These are phyloP conservation scores for Magnaporthiopsis incrustans DNA, from an alignment of 2,329 filamentous ascomycete species.

Conservation along the genomic window DNA sequence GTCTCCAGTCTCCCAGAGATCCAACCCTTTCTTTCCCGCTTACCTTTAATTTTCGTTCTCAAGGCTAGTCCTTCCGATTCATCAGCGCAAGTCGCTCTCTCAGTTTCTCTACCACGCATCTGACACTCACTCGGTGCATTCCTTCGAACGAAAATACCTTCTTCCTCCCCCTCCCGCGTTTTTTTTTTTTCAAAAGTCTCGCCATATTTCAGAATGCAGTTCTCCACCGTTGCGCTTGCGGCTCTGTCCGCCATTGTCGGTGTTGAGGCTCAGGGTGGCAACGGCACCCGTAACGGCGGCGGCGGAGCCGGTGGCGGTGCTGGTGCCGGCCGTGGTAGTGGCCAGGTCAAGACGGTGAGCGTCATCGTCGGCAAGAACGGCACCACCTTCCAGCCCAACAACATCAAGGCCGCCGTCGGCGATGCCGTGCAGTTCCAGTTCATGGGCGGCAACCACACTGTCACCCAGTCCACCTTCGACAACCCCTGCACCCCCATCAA, in stretches of 20 bases:
- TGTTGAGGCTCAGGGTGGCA: conserved; percentile 5
- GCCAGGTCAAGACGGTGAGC: conserved; percentile 46
- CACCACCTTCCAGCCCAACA: conserved; percentile 58
- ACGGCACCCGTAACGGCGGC: not conserved
- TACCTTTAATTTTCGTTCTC: conserved; percentile 14
- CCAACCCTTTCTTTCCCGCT: conserved; percentile 19
- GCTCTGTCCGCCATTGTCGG: conserved; percentile 25
- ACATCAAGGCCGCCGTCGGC: conserved; percentile 54
- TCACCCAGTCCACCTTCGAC: conserved; percentile 65
- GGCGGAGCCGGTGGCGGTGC: too few relatives aligned
- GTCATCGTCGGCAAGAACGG: conserved; percentile 38
- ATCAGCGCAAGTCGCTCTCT: conserved; percentile 38
- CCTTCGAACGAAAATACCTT: conserved; percentile 19
- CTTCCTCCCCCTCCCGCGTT: conserved; percentile 2
- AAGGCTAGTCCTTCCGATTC: conserved; percentile 40
- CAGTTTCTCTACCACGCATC: conserved; percentile 9
- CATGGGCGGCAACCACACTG: conserved; percentile 64
- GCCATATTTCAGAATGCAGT: conserved; percentile 39
- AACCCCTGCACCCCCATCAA: conserved; percentile 17
- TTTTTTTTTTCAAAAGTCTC: conserved; percentile 1
- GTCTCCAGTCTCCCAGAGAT: conserved; percentile 15
- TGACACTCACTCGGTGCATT: conserved; percentile 16
- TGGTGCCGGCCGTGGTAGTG: too few relatives aligned
- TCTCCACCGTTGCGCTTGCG: conserved; percentile 37
- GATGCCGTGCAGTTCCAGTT: conserved; percentile 62